These are phyloP conservation scores for Penicillium odoratum DNA, from an alignment of 495 filamentous ascomycete genomes.

Conservation along the genomic window DNA sequence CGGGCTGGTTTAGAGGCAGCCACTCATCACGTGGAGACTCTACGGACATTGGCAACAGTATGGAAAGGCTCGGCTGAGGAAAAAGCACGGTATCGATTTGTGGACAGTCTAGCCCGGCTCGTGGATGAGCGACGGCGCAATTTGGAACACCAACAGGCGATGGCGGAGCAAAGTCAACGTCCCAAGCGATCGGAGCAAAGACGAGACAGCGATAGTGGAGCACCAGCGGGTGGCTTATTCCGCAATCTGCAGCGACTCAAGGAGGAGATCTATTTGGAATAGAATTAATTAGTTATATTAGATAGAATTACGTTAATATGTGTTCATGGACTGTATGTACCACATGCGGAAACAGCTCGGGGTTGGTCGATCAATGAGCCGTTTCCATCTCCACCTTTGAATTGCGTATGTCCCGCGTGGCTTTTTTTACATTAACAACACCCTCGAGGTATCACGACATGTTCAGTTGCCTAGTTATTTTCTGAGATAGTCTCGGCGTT, in stretches of 20 bases:
- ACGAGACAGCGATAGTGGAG: conserved; percentile 43
- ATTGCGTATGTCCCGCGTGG: conserved; percentile 31
- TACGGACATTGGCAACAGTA: conserved; percentile 70
- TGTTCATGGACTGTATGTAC: background rate
- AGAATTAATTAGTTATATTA: background rate
- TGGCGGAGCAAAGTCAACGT: conserved; percentile 38
- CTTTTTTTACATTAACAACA: conserved; percentile 11
- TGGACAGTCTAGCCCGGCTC: conserved; percentile 69
- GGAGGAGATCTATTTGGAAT: conserved; percentile 66
- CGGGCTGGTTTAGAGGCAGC: conserved; percentile 63
- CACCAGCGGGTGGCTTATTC: conserved; percentile 72
- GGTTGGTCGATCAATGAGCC: background rate
- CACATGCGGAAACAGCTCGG: background rate
- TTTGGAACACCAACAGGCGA: conserved; percentile 54
- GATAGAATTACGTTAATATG: background rate
- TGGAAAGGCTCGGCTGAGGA: conserved; percentile 96
- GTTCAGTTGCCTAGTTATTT: conserved; percentile 8
- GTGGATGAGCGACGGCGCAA: conserved; percentile 58
- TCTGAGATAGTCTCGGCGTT: conserved; percentile 7
- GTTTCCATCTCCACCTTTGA: conserved; percentile 18
- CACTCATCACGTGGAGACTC: conserved; percentile 64
- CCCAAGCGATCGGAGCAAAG: conserved; percentile 27
- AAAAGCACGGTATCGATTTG: conserved; percentile 75
- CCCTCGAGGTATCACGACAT: conserved; percentile 11
- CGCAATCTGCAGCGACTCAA: conserved; percentile 77